Conservation (phyloP, 1,284 basidiomycete genomes). For the Irpex sp. region DNA sequence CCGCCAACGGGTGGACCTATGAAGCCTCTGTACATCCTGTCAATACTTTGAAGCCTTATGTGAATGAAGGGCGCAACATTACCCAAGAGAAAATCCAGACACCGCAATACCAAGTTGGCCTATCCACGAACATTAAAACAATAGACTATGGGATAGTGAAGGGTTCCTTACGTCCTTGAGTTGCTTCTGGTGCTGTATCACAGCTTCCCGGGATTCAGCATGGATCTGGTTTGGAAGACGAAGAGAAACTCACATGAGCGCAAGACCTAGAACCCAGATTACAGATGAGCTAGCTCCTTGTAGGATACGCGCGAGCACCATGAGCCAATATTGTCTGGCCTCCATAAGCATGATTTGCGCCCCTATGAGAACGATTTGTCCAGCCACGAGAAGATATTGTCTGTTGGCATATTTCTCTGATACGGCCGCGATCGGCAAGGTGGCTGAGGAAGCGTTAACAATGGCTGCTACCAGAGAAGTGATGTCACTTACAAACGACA, state of each 20-base stretch:
- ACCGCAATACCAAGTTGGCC: slow-evolving; percentile 82
- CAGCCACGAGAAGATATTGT: slow-evolving; percentile 66
- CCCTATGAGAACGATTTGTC: slow-evolving; percentile 63
- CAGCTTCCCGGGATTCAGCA: slow-evolving; percentile 50
- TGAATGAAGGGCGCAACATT: slow-evolving; percentile 7
- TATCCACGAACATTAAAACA: slow-evolving; percentile 28
- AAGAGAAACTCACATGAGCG: slow-evolving; percentile 61
- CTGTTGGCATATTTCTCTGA: slow-evolving; percentile 71
- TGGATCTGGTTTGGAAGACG: no score
- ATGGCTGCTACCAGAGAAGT: neutral
- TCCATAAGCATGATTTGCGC: slow-evolving; percentile 83
- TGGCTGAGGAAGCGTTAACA: slow-evolving; percentile 49
- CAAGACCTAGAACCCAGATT: slow-evolving; percentile 82
- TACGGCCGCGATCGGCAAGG: slow-evolving; percentile 74
- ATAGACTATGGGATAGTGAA: neutral
- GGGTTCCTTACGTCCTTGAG: slow-evolving; percentile 63
- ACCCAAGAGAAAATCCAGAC: slow-evolving; percentile 78
- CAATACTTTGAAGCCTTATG: neutral
- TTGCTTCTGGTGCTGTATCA: slow-evolving; percentile 70
- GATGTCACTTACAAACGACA: slow-evolving; percentile 33
- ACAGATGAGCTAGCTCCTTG: slow-evolving; percentile 82
- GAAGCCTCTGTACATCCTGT: slow-evolving; percentile 44
- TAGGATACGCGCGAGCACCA: slow-evolving; percentile 76
- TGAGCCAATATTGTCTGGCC: slow-evolving; percentile 73
- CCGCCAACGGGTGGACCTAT: slow-evolving; percentile 80